Evolutionary conservation across 2,329 filamentous ascomycete species (phyloP), one percentile per base, ranked within the genome.

Genomic region (Penicillium sp.): DNA sequence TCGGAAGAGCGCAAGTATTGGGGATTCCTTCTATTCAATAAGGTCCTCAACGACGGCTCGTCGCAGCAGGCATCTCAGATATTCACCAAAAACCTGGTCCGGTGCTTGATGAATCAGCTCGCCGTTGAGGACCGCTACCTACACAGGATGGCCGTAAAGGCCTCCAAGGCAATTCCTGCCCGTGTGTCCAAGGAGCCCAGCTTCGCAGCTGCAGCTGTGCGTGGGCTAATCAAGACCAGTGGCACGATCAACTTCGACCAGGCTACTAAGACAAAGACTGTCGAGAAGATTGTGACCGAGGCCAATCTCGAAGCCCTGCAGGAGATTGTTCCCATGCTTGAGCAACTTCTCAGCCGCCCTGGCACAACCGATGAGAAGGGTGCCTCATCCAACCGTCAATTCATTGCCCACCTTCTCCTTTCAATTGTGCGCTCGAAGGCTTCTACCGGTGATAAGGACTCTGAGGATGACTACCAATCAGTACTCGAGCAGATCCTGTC

Each of bases 1-100:
- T 94, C 89, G 1, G 83, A 90, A 35, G 88, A 90, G 57, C 86
- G 94, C 46, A 97, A 96, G 68, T 89, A 88, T 61, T 89, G 89
- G 68, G 93, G 93, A 0, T 91, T 97, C 69, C 82, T 90, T 60
- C 79, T 97, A 2, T 88, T 96, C 60, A 82, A 85, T 58, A 87
- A 85, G 61, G 80, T 89, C 57, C 71, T 96, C 3, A 72, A 74
- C 26, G 74, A 71, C 29, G 71, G 72, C 59, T 63, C 79, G 66
- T 53, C 66, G 52, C 53, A 74, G 64, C 46, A 78, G 76, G 57
- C 79, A 72, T 42, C 76, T 67, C 53, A 75, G 7, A 74, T 95
- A 0, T 95, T 97, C 65, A 89, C 87, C 59, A 82, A 84, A 51
- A 95, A 95, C 59, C 73, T 96, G 18, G 82, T 94, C 70, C 78